Percentiles rank a stretch among this genome's conserved stretches.
These are phyloP conservation scores for Salvia miltiorrhiza DNA, from an alignment of 257 asterid species.

Conservation along the genomic window DNA sequence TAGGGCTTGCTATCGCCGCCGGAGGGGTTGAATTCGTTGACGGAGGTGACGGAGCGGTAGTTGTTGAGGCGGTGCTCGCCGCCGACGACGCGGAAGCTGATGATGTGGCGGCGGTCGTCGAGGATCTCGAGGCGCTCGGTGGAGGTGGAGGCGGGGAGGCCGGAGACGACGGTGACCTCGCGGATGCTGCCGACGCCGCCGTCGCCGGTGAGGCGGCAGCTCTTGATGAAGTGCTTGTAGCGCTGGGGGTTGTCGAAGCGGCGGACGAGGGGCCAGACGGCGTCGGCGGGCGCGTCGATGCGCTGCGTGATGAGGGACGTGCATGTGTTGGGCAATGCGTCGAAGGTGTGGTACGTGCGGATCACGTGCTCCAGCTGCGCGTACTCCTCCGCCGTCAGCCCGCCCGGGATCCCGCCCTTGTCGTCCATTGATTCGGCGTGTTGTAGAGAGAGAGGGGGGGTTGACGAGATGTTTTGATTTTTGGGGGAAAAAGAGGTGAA, in stretches of 20 bases:
- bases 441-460: neutral
- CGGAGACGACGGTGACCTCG: slow-evolving; percentile 84
- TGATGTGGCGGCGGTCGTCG: slow-evolving; percentile 58
- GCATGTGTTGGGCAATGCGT: slow-evolving; percentile 62
- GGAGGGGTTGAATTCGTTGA: slow-evolving; percentile 54
- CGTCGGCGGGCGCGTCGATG: slow-evolving; percentile 65
- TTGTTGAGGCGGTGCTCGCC: slow-evolving; percentile 86
- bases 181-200: slow-evolving; percentile 85
- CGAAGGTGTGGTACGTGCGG: slow-evolving; percentile 56
- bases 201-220: slow-evolving; percentile 65
- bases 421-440: slow-evolving; percentile 27
- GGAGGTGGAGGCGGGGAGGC: slow-evolving; percentile 86
- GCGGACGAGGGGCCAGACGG: slow-evolving; percentile 79
- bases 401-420: slow-evolving; percentile 32
- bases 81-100: slow-evolving; percentile 83
- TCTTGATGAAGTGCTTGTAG: slow-evolving; percentile 92
- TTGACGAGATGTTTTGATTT: neutral
- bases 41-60: slow-evolving; percentile 71
- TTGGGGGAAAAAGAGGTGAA: neutral
- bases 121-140: slow-evolving; percentile 87
- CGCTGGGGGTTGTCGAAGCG: slow-evolving; percentile 80
- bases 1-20: slow-evolving; percentile 32
- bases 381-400: slow-evolving; percentile 55
- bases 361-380: slow-evolving; percentile 46
- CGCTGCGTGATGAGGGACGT: slow-evolving; percentile 63